Percentiles rank a stretch among this genome's conserved stretches.
These are phyloP conservation scores for Croton laevigatus DNA, from an alignment of 441 rosid species.

Conservation along the genomic window DNA sequence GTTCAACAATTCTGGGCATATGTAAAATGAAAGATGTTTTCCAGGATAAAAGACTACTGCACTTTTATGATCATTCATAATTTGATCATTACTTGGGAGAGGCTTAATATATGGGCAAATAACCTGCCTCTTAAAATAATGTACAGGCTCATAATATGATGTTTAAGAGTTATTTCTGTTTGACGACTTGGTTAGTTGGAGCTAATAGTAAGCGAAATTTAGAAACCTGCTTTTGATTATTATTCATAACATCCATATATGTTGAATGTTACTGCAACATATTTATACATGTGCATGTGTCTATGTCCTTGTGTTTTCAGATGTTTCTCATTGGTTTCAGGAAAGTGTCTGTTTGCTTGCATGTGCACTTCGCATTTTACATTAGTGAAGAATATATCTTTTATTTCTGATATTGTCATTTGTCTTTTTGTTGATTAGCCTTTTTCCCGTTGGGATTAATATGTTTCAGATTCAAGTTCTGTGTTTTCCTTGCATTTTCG, in stretches of 20 bases:
- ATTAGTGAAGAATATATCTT: background rate
- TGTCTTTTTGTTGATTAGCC: background rate
- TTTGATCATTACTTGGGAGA: slow-evolving; percentile 20
- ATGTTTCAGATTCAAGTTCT: background rate
- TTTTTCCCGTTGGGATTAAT: background rate
- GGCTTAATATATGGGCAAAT: slow-evolving; percentile 15
- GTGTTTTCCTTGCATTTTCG: background rate
- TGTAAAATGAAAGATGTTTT: slow-evolving; percentile 43
- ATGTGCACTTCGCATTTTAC: background rate
- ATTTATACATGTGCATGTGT: background rate
- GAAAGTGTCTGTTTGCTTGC: background rate
- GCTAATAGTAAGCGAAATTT: background rate
- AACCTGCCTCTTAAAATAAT: slow-evolving; percentile 16
- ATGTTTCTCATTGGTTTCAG: background rate
- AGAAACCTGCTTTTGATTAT: background rate
- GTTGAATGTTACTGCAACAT: background rate
- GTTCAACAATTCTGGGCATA: slow-evolving; percentile 38
- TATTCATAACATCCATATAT: background rate
- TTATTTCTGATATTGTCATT: background rate
- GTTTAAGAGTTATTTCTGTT: slow-evolving; percentile 4
- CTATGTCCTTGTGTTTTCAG: background rate
- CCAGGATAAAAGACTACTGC: slow-evolving; percentile 30
- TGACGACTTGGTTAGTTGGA: background rate
- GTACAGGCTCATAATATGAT: background rate
- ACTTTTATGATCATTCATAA: slow-evolving; percentile 26